Evolutionary conservation across 2,329 filamentous ascomycete species (phyloP).

Genomic region (Colletotrichum truncatum): DNA sequence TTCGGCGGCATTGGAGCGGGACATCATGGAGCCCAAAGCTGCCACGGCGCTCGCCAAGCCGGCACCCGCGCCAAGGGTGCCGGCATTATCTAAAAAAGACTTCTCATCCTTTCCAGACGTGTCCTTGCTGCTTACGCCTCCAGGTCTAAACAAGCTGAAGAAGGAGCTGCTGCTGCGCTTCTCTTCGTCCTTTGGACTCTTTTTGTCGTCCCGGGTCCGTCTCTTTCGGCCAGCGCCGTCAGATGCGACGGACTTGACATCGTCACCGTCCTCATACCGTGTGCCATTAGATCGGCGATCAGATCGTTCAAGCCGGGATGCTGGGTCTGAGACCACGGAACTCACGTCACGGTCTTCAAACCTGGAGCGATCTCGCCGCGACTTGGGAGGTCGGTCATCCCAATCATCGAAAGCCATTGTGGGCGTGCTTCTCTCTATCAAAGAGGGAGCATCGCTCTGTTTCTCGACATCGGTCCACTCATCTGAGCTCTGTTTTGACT

Average conservation of each 20-base stretch:
- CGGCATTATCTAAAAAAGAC: slow-evolving; percentile 78
- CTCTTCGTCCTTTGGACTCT: slow-evolving; percentile 46
- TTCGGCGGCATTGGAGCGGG: slow-evolving; percentile 57
- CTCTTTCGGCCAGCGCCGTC: slow-evolving; percentile 38
- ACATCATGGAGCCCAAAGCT: slow-evolving; percentile 48
- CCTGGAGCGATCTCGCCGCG: slow-evolving; percentile 37
- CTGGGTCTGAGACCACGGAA: slow-evolving; percentile 58
- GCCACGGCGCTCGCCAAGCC: slow-evolving; percentile 64
- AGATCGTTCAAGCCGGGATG: slow-evolving; percentile 40
- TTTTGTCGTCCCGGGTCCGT: slow-evolving; percentile 43
- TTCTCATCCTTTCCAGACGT: slow-evolving; percentile 42
- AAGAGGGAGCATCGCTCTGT: slow-evolving; percentile 6
- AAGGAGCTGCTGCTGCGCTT: slow-evolving; percentile 55
- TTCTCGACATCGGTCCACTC: slow-evolving; percentile 32
- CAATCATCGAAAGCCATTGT: background rate
- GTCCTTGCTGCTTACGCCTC: slow-evolving; percentile 46
- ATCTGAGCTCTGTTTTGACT: slow-evolving; percentile 31
- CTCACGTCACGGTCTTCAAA: slow-evolving; percentile 55
- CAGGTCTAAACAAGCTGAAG: slow-evolving; percentile 58
- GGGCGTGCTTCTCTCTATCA: slow-evolving; percentile 2
- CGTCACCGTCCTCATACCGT: slow-evolving; percentile 55
- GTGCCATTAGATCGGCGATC: slow-evolving; percentile 49
- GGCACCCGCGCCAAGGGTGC: slow-evolving; percentile 75
- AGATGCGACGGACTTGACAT: slow-evolving; percentile 53
- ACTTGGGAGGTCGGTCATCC: slow-evolving; percentile 23